phyloP scores from a whole-genome alignment of 83 land plant genomes.

The Thuja plicata region DNA sequence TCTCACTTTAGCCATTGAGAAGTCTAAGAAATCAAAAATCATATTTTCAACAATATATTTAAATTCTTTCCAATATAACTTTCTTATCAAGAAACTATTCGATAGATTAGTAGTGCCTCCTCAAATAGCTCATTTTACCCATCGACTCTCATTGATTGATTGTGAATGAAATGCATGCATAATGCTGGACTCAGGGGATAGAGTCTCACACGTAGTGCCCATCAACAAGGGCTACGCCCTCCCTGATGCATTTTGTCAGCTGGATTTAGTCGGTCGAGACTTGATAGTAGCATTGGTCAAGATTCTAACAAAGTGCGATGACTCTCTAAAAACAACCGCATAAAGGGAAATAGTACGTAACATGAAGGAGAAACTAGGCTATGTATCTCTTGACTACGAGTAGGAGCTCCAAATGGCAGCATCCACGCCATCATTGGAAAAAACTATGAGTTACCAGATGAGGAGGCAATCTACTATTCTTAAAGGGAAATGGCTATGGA shows the following conservation, averaged over 20 bases:
- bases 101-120: too few relatives aligned
- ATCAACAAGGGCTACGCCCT: conserved; percentile 39
- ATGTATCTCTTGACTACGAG: conserved; percentile 49
- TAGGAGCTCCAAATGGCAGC: conserved; percentile 40
- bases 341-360: conserved; percentile 54
- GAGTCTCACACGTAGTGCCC: conserved; percentile 35
- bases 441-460: conserved; percentile 35
- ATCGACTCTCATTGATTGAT: not conserved
- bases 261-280: conserved; percentile 51
- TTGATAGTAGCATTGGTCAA: conserved; percentile 44
- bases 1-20: too few relatives aligned
- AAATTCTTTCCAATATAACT: too few relatives aligned
- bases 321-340: conserved; percentile 50
- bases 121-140: too few relatives aligned
- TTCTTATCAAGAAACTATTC: too few relatives aligned
- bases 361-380: conserved; percentile 44
- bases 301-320: conserved; percentile 54
- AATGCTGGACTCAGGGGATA: conserved; percentile 31
- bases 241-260: conserved; percentile 41
- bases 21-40: too few relatives aligned
- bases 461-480: not conserved
- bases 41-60: too few relatives aligned
- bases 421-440: conserved; percentile 37
- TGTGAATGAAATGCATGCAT: conserved; percentile 16
- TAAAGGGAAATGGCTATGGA: too few relatives aligned